phyloP scores from a whole-genome alignment of 78 protist genomes.

The Mantamonas sphyraenae region DNA sequence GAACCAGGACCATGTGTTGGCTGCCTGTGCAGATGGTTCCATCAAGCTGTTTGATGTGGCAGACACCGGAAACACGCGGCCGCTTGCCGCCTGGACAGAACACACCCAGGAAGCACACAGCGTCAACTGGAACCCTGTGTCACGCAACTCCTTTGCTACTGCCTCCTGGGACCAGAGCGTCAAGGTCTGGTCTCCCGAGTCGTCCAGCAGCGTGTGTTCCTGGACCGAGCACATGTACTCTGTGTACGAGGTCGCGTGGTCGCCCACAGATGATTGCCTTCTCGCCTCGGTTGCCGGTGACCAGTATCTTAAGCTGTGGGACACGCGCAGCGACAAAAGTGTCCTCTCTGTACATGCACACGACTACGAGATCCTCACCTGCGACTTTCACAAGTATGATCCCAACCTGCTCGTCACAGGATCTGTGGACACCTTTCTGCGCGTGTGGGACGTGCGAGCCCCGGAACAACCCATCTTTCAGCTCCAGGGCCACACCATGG shows the following conservation, averaged over 20 bases:
- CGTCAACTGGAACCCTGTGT: constrained; percentile 12
- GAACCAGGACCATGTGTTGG: background rate
- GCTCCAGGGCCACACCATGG: constrained; percentile 9
- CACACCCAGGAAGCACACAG: constrained; percentile 18
- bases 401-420: constrained; percentile 17
- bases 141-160: background rate
- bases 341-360: constrained; percentile 6
- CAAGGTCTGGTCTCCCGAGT: constrained; percentile 8
- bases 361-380: constrained; percentile 11
- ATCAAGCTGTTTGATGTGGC: constrained; percentile 9
- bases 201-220: background rate
- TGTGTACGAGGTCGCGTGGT: constrained; percentile 14
- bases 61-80: background rate
- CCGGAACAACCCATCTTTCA: background rate
- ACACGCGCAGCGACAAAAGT: background rate
- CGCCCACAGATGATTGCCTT: background rate
- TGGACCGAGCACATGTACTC: constrained; percentile 9
- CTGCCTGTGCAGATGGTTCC: constrained; percentile 36
- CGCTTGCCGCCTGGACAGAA: background rate
- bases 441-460: constrained; percentile 25
- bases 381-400: constrained; percentile 31
- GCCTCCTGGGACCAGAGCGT: constrained; percentile 24
- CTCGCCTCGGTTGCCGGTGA: constrained; percentile 27
- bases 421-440: constrained; percentile 5
- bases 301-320: constrained; percentile 15